These are phyloP conservation scores for Ceratobasidium sp. DNA, from an alignment of 1,284 basidiomycete species.

Conservation along the genomic window DNA sequence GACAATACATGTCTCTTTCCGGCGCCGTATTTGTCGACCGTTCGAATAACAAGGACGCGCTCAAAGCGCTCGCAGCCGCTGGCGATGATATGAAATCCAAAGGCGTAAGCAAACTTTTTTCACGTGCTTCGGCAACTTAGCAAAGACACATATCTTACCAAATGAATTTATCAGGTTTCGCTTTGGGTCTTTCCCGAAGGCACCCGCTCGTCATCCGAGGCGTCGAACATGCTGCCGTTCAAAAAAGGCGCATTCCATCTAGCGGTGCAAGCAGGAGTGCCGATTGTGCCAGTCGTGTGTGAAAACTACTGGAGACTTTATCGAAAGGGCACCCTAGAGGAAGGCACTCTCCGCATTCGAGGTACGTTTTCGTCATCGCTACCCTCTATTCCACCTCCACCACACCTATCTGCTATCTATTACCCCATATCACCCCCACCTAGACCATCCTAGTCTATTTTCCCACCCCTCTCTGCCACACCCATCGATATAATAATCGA, in stretches of 20 bases:
- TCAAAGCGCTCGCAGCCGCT: slow-evolving; percentile 83
- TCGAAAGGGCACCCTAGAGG: slow-evolving; percentile 81
- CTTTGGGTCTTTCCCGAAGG: slow-evolving; percentile 96
- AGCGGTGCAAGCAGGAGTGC: slow-evolving; percentile 89
- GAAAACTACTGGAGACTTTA: slow-evolving; percentile 96
- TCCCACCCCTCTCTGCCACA: slow-evolving; percentile 25
- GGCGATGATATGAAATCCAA: slow-evolving; percentile 85
- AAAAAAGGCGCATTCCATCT: slow-evolving; percentile 99
- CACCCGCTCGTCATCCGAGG: slow-evolving; percentile 81
- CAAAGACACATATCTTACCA: not conserved
- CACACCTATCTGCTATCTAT: not conserved
- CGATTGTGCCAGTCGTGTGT: slow-evolving; percentile 91
- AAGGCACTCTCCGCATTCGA: slow-evolving; percentile 84
- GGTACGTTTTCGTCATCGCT: slow-evolving; percentile 66
- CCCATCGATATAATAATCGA: slow-evolving; percentile 25
- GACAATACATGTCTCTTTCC: slow-evolving; percentile 91
- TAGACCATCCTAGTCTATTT: not conserved
- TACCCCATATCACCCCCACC: not conserved
- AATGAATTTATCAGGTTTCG: slow-evolving; percentile 68
- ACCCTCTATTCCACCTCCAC: slow-evolving; percentile 39
- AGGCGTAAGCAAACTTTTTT: slow-evolving; percentile 57
- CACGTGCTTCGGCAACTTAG: not conserved
- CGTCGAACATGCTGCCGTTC: slow-evolving; percentile 83
- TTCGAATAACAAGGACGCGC: slow-evolving; percentile 80
- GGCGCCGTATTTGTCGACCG: slow-evolving; percentile 97